Base-by-base conservation (phyloP, 345 rosid genomes). In the Punica granatum region DNA sequence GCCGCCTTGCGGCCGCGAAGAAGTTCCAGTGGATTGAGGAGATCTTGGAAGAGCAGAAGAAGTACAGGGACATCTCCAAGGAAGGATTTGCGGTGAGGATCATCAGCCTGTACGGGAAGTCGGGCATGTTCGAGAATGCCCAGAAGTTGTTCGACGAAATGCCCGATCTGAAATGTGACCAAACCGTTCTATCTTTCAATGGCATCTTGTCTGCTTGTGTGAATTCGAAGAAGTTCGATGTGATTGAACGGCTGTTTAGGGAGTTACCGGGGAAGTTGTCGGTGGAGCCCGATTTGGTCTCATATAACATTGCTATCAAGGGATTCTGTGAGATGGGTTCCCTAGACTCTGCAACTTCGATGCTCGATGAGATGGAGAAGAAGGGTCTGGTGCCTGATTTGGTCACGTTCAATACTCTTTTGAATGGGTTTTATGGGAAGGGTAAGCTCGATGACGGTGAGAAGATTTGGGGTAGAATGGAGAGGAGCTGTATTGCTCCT, bases 141-240 rank as follows among this genome's bases (percentile, higher is more conserved):
- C 80, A 74, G 74, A 83, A 82, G 68, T 66, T 88, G 92, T 87
- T 90, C 83, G 92, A 87, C 67, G 89, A 87, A 87, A 87, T 89
- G 92, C 80, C 84, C 1, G 75, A 73, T 1, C 46, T 85, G 18
- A 82, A 77, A 26, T 85, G 93, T 61, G 74, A 73, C 13, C 85
- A 83, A 44, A 86, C 96, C 4, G 82, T 83, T 9, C 66, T 80
- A 74, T 86, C 97, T 15, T 83, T 84, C 74, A 91, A 89, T 58
- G 81, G 89, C 0, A 75, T 91, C 16, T 60, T 87, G 25, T 82
- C 80, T 14, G 93, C 92, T 1, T 86, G 77, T 65, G 79, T 86
- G 41, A 80, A 82, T 66, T 70, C 90, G 2, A 78, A 84, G 60
- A 83, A 78, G 79, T 78, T 79, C 15, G 84, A 82, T 68, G 58